These are phyloP conservation scores for Coriolopsis trogii DNA, from an alignment of 1,284 basidiomycete species.

Conservation along the genomic window DNA sequence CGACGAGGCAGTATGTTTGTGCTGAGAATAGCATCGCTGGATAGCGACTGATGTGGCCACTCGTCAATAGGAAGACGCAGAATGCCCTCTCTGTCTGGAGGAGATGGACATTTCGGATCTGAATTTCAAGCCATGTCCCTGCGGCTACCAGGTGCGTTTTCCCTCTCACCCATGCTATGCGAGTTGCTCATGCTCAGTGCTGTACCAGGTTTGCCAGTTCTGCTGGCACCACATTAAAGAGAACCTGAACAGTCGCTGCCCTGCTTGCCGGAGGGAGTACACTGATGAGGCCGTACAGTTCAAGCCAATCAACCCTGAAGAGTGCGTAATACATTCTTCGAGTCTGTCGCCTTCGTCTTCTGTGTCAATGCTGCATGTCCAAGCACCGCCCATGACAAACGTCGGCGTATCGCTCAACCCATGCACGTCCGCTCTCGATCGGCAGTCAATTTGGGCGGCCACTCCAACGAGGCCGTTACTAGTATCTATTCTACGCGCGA, in stretches of 20 bases:
- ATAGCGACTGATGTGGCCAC: neutral
- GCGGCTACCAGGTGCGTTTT: conserved; percentile 89
- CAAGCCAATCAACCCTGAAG: conserved; percentile 94
- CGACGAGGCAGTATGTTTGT: conserved; percentile 62
- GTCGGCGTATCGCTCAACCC: too few relatives aligned
- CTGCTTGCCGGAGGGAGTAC: conserved; percentile 94
- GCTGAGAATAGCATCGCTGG: neutral
- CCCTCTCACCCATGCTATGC: neutral
- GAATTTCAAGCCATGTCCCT: conserved; percentile 99
- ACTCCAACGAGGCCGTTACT: too few relatives aligned
- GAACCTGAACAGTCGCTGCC: conserved; percentile 95
- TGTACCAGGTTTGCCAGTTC: conserved; percentile 91
- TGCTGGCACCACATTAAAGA: conserved; percentile 99
- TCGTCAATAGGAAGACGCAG: conserved; percentile 83
- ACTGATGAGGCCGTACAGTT: conserved; percentile 94
- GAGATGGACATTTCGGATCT: conserved; percentile 99
- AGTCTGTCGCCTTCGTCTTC: neutral
- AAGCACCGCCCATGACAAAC: too few relatives aligned
- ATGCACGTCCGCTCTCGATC: too few relatives aligned
- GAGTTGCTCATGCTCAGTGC: neutral
- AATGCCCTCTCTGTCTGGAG: conserved; percentile 98
- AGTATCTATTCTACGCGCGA: too few relatives aligned
- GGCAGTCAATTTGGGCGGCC: too few relatives aligned
- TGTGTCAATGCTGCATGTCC: too few relatives aligned
- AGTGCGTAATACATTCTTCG: conserved; percentile 75